A percentile compares a stretch with the other conserved stretches of the same genome.
phyloP scores from a whole-genome alignment of 2,329 filamentous ascomycete genomes.

The Dissoconium aciculare region DNA sequence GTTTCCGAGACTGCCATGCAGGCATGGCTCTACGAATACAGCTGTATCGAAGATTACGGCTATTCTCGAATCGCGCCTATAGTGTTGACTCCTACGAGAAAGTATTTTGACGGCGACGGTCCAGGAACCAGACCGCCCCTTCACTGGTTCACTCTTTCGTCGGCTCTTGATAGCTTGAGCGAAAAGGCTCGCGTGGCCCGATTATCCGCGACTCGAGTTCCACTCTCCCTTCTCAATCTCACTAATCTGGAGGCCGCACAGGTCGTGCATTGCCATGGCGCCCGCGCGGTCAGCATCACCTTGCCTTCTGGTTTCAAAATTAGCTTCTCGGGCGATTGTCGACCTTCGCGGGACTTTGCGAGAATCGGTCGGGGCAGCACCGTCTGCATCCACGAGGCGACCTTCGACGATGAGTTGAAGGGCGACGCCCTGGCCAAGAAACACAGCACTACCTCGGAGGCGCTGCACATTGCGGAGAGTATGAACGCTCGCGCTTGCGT shows the following conservation, averaged over 20 bases:
- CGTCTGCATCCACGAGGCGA: constrained; percentile 86
- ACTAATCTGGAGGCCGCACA: constrained; percentile 47
- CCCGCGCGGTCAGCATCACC: constrained; percentile 62
- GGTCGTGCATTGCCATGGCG: constrained; percentile 66
- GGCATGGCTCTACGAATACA: constrained; percentile 64
- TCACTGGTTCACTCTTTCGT: no score
- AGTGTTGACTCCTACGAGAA: constrained; percentile 20
- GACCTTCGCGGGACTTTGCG: constrained; percentile 58
- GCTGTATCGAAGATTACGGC: constrained; percentile 61
- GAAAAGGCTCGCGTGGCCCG: constrained; percentile 14
- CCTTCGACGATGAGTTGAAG: constrained; percentile 73
- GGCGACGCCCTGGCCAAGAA: constrained; percentile 74
- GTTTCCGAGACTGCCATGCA: constrained; percentile 59
- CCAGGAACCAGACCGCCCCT: constrained; percentile 15
- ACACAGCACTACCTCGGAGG: constrained; percentile 79
- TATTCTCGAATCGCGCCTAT: constrained; percentile 45
- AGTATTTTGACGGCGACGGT: constrained; percentile 21
- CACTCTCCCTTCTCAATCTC: constrained; percentile 43
- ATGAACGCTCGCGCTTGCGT: constrained; percentile 74
- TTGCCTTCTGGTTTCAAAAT: constrained; percentile 71
- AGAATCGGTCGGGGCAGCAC: constrained; percentile 59
- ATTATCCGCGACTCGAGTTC: constrained; percentile 11
- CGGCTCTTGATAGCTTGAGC: constrained; percentile 11
- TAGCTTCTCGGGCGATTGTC: constrained; percentile 87
- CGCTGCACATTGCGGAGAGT: constrained; percentile 55